Conservation (phyloP, 805 yeast genomes). For the Clavispora vitiphila region DNA sequence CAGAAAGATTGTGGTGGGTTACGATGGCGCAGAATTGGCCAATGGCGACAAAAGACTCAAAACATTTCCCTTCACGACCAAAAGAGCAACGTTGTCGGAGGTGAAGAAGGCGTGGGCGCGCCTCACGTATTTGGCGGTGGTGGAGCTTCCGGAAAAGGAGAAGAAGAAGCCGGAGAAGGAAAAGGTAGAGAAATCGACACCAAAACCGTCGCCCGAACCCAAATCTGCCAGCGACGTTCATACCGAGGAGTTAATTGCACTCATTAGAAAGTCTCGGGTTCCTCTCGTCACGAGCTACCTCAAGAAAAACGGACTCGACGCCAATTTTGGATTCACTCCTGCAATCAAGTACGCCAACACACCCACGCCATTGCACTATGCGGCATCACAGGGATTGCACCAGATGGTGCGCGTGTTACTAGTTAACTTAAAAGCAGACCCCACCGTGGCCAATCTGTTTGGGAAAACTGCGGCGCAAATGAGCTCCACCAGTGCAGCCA, state of each 20-base stretch:
- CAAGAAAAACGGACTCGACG: constrained; percentile 49
- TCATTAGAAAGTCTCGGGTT: constrained; percentile 69
- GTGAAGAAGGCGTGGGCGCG: constrained; percentile 81
- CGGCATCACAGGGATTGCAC: constrained; percentile 60
- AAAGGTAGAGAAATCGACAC: constrained; percentile 16
- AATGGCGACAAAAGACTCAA: constrained; percentile 58
- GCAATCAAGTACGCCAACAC: constrained; percentile 42
- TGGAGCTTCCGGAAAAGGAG: constrained; percentile 47
- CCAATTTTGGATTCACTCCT: constrained; percentile 56
- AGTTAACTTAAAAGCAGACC: constrained; percentile 64
- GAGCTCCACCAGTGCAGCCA: constrained; percentile 41
- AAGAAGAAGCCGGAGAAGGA: constrained; percentile 10
- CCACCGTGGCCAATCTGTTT: constrained; percentile 45
- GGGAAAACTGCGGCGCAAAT: constrained; percentile 72
- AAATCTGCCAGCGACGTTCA: constrained; percentile 35
- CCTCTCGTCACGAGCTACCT: constrained; percentile 66
- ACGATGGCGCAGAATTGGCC: constrained; percentile 51
- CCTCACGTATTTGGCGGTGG: constrained; percentile 53
- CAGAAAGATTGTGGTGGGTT: constrained; percentile 60
- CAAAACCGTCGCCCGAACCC: constrained; percentile 16
- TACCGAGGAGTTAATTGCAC: constrained; percentile 52
- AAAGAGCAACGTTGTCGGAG: constrained; percentile 78
- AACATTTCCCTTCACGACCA: constrained; percentile 83
- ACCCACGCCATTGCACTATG: constrained; percentile 78
- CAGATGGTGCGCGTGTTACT: constrained; percentile 66